Evolutionary conservation across 768 basidiomycete genomes (phyloP), one percentile per base, ranked within the genome.

Genomic region (Boletellus ananiceps): DNA sequence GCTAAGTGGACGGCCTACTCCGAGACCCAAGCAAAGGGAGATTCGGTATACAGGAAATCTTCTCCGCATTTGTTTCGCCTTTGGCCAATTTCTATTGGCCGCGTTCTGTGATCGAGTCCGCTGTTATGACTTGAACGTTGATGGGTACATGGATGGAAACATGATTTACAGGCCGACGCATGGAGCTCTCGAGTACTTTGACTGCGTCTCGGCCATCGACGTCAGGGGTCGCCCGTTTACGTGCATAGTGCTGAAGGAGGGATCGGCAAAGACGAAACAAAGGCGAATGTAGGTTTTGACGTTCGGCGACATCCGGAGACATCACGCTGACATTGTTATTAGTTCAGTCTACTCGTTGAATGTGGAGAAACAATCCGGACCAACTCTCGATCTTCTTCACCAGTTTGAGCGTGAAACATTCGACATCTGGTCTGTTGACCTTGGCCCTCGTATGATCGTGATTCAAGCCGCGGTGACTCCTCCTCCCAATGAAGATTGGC

Each of bases 391-490:
- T 5, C 60, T 60, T 35, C 37, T 61, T 39, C 16, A 54, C 31
- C 50, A 60, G 11, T 49, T 51, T 18, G 34, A 54, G 40, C 11
- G 40, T 16, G 6, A 11, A 4, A 6, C 7, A 15, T 53, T 51
- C 16, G 15, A 14, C 21, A 13, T 59, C 23, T 12, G 27, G 1
- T 2, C 3, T 3, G 46, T 59, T 8, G 13, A 45, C 13, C 50
- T 61, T 37, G 60, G 59, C 21, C 50, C 53, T 11, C 53, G 52
- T 34, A 35, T 50, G 29, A 41, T 62, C 19, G 34, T 44, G 23
- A 23, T 47, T 40, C 31, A 31, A 23, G 18, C 19, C 23, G 12
- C 3, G 3, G 14, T 21, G 8, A 9, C 54, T 15, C 44, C 19
- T 13, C 29, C 13, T 5, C 2, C 19, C 4, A 14, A 15, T 16